Evolutionary conservation across 2,329 filamentous ascomycete species (phyloP).

Genomic region (Pyricularia grisea): DNA sequence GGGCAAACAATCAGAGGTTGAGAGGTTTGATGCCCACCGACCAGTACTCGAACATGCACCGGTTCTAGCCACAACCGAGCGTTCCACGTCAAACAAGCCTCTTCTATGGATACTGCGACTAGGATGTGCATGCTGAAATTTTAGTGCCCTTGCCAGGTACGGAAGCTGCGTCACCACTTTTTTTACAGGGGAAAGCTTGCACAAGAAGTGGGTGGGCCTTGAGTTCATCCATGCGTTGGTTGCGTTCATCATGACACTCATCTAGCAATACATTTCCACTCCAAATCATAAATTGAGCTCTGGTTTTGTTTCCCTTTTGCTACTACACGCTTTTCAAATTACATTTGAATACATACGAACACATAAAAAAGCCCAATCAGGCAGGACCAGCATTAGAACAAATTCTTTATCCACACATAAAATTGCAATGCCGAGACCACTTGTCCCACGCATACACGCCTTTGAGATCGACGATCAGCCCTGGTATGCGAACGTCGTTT

Average conservation of each 20-base stretch:
- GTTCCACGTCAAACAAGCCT: neutral
- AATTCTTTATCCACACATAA: neutral
- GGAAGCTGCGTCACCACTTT: neutral
- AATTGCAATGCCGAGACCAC: neutral
- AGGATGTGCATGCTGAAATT: neutral
- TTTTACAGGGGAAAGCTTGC: neutral
- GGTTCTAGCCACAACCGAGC: neutral
- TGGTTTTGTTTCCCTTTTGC: neutral
- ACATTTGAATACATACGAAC: neutral
- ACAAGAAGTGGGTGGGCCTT: neutral
- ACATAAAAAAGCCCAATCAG: neutral
- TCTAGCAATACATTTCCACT: neutral
- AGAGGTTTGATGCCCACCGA: neutral
- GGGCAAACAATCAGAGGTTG: neutral
- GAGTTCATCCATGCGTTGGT: neutral
- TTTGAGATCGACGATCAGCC: conserved; percentile 60
- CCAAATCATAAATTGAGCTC: neutral
- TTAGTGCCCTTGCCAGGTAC: neutral
- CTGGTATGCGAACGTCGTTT: conserved; percentile 36
- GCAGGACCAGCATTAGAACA: neutral
- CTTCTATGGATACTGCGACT: neutral
- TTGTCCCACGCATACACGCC: conserved; percentile 50
- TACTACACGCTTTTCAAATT: neutral
- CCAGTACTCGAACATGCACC: neutral
- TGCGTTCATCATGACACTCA: neutral